Conservation (phyloP, 202 grass and related monocot genomes). For the Schoenoplectus triqueter region DNA sequence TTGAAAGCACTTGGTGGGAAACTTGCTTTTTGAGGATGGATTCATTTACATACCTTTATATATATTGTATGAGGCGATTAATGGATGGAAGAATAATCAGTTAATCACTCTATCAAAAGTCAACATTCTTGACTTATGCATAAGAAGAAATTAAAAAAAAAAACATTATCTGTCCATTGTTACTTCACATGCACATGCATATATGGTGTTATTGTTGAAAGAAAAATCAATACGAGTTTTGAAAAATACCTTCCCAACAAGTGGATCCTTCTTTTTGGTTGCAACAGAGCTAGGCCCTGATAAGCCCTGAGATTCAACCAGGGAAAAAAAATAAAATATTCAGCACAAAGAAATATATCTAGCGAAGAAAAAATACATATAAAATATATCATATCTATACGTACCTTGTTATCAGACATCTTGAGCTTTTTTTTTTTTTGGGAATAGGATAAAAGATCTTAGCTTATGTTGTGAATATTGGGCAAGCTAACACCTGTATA, state of each 20-base stretch:
- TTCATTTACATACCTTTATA: background rate
- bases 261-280: background rate
- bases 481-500: too few species aligned
- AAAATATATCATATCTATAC: constrained; percentile 6
- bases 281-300: background rate
- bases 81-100: too few species aligned
- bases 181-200: too few species aligned
- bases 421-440: background rate
- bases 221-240: too few species aligned
- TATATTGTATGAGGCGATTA: too few species aligned
- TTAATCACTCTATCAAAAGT: too few species aligned
- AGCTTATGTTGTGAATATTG: background rate
- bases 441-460: background rate
- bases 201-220: too few species aligned
- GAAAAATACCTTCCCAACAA: background rate
- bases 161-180: too few species aligned
- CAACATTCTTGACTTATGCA: too few species aligned
- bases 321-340: background rate
- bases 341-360: background rate
- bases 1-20: background rate
- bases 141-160: too few species aligned
- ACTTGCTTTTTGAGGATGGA: background rate
- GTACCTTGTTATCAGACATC: constrained; percentile 9
- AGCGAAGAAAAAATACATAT: background rate
- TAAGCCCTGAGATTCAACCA: background rate